Evolutionary conservation across 768 basidiomycete genomes (phyloP).

Genomic region (Agrocybe pediades): DNA sequence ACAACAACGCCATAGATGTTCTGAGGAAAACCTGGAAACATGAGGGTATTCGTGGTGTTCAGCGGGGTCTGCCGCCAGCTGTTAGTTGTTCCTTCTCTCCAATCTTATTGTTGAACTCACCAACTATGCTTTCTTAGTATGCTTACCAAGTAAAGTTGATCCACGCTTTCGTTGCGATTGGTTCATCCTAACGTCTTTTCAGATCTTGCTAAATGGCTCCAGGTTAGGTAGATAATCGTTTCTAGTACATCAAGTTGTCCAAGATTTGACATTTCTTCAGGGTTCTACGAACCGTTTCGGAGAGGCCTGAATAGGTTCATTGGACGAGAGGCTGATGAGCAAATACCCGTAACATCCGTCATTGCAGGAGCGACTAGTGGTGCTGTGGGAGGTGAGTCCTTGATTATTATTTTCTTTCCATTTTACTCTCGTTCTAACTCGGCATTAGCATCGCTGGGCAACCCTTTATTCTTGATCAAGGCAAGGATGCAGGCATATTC

Average conservation of each 20-base stretch:
- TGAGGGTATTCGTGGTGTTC: constrained; percentile 90
- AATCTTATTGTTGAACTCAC: neutral
- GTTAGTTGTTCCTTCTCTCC: constrained; percentile 45
- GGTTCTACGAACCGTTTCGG: constrained; percentile 95
- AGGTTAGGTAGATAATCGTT: constrained; percentile 62
- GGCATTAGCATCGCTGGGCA: constrained; percentile 69
- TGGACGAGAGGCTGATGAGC: constrained; percentile 64
- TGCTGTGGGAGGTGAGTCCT: constrained; percentile 81
- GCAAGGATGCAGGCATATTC: constrained; percentile 99
- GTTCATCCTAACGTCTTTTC: constrained; percentile 3
- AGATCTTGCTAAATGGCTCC: constrained; percentile 93
- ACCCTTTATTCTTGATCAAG: constrained; percentile 93
- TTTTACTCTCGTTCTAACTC: constrained; percentile 1
- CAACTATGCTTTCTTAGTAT: constrained; percentile 55
- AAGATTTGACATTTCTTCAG: constrained; percentile 35
- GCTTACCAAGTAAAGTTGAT: constrained; percentile 75
- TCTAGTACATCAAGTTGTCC: neutral
- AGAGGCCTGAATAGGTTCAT: constrained; percentile 65
- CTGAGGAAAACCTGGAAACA: constrained; percentile 85
- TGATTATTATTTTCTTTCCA: neutral
- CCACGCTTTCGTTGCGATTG: neutral
- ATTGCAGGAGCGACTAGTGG: constrained; percentile 89
- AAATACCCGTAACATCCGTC: constrained; percentile 76
- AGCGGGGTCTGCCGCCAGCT: constrained; percentile 89
- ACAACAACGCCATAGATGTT: constrained; percentile 87